Conservation (phyloP, 805 yeast genomes). For the Millerozyma miso region DNA sequence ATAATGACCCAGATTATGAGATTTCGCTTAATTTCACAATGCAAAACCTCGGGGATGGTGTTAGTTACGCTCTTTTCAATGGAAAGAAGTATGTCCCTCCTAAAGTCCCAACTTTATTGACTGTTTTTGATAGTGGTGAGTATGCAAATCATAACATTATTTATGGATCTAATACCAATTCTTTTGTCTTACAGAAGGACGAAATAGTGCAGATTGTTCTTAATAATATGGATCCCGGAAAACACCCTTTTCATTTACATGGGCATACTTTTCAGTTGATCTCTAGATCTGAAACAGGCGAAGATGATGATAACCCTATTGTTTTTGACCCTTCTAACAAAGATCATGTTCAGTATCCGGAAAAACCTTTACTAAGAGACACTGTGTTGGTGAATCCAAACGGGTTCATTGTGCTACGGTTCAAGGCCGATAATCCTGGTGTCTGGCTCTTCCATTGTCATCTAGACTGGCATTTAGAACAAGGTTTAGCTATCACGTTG, state of each 20-base stretch:
- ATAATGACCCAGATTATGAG: conserved; percentile 64
- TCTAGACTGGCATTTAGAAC: conserved; percentile 96
- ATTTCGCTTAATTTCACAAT: conserved; percentile 72
- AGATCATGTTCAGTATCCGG: conserved; percentile 47
- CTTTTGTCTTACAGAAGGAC: conserved; percentile 64
- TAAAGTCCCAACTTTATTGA: conserved; percentile 77
- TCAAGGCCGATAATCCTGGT: conserved; percentile 93
- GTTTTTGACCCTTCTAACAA: conserved; percentile 32
- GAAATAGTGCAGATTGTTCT: conserved; percentile 75
- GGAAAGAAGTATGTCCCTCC: conserved; percentile 75
- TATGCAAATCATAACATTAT: conserved; percentile 47
- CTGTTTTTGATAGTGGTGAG: conserved; percentile 73
- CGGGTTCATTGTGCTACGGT: conserved; percentile 81
- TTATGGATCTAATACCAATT: conserved; percentile 78
- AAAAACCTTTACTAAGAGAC: conserved; percentile 82
- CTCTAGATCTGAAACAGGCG: conserved; percentile 61
- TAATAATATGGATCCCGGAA: conserved; percentile 86
- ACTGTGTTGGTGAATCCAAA: conserved; percentile 74
- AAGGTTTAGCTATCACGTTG: conserved; percentile 80
- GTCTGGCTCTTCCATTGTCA: conserved; percentile 99
- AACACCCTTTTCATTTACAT: conserved; percentile 96
- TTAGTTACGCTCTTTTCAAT: conserved; percentile 95
- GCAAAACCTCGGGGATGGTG: conserved; percentile 83
- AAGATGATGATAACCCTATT: conserved; percentile 50
- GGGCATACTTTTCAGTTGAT: conserved; percentile 87